Evolutionary conservation across 805 yeast species (phyloP).

Genomic region (Ogataea saltuana): DNA sequence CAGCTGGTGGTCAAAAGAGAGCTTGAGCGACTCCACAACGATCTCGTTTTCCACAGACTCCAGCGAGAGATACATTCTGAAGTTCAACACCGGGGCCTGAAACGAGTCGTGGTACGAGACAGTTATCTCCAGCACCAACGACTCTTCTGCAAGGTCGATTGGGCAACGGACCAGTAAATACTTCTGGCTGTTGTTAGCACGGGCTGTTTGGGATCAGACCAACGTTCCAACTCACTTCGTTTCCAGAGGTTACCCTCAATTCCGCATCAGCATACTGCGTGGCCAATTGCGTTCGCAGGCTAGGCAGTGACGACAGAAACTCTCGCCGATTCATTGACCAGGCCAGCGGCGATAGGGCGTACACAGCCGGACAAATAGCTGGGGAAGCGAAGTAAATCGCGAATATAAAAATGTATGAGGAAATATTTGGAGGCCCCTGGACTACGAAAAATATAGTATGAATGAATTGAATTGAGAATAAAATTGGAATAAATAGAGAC

Average conservation of each 20-base stretch:
- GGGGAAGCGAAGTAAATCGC: too few species aligned
- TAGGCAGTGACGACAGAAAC: neutral
- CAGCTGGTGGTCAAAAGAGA: constrained; percentile 14
- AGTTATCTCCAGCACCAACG: constrained; percentile 8
- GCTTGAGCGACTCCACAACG: constrained; percentile 12
- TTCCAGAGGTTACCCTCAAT: too few species aligned
- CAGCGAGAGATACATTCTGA: constrained; percentile 12
- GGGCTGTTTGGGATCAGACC: too few species aligned
- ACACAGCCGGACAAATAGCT: too few species aligned
- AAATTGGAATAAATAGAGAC: constrained; percentile 8
- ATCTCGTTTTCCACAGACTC: neutral
- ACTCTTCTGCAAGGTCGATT: neutral
- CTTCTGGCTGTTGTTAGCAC: too few species aligned
- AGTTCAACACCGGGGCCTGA: constrained; percentile 20
- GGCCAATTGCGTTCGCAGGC: neutral
- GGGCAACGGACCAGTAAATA: neutral
- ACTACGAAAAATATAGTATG: neutral
- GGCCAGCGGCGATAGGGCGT: too few species aligned
- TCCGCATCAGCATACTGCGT: neutral
- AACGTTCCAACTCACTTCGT: too few species aligned
- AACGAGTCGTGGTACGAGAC: constrained; percentile 16
- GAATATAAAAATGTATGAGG: too few species aligned
- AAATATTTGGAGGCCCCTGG: too few species aligned
- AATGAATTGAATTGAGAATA: constrained; percentile 9
- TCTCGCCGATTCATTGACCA: neutral